Evolutionary conservation across 257 asterid species (phyloP).

Genomic region (Nicotiana knightiana): DNA sequence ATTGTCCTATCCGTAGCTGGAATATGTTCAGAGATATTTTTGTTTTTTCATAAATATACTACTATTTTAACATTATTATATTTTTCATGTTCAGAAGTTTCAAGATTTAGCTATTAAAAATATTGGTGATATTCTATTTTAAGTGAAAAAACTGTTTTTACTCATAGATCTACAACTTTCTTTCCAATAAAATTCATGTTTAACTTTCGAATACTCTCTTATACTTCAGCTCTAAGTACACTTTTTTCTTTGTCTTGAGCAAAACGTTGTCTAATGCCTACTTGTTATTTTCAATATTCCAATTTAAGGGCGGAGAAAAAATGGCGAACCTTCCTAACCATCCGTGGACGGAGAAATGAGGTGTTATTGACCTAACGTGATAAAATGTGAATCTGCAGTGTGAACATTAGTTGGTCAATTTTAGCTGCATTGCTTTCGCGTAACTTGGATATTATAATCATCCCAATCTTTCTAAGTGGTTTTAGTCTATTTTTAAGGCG

Average conservation of each 20-base stretch:
- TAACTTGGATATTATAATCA: not conserved
- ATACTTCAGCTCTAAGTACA: not conserved
- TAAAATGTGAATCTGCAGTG: not conserved
- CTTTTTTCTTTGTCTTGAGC: not conserved
- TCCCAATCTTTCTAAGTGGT: not conserved
- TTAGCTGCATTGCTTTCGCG: not conserved
- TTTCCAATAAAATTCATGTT: not conserved
- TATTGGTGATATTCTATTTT: too few relatives aligned
- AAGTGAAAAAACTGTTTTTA: too few relatives aligned
- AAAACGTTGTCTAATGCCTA: not conserved
- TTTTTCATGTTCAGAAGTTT: too few relatives aligned
- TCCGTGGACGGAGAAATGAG: not conserved
- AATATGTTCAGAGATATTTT: not conserved
- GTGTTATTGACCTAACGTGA: not conserved
- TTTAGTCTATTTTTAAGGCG: not conserved
- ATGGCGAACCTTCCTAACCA: not conserved
- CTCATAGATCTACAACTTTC: not conserved
- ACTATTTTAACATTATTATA: too few relatives aligned
- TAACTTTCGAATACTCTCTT: not conserved
- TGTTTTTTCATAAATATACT: not conserved
- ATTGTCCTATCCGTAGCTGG: not conserved
- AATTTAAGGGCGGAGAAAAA: slow-evolving; percentile 13
- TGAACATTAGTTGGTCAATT: not conserved
- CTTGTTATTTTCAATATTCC: not conserved
- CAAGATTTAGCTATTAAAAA: too few relatives aligned